A percentile compares a stretch with the other conserved stretches of the same genome.
Evolutionary conservation across 2,329 filamentous ascomycete genomes (phyloP).

Genomic region (Atkinsonella hypoxylon): DNA sequence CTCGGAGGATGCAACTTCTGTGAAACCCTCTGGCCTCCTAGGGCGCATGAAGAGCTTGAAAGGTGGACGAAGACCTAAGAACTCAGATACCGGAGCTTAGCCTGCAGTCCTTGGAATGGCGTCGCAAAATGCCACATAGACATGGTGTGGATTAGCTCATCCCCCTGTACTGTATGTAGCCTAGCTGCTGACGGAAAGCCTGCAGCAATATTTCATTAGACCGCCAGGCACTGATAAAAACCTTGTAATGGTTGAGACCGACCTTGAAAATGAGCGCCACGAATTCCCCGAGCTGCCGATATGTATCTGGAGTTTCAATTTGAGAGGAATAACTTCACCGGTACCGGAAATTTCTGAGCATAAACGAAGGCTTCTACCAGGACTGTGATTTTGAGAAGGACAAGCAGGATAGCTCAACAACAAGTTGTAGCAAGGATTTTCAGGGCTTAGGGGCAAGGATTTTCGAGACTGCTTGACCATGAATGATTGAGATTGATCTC

Average conservation of each 20-base stretch:
- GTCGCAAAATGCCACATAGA: slow-evolving; percentile 20
- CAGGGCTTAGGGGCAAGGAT: not conserved
- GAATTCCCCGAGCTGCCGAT: too few species aligned
- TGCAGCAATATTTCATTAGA: not conserved
- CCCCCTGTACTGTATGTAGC: not conserved
- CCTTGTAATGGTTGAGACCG: not conserved
- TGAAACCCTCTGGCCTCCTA: slow-evolving; percentile 51
- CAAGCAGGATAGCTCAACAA: too few species aligned
- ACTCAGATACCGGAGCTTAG: slow-evolving; percentile 15
- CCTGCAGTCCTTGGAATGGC: slow-evolving; percentile 24
- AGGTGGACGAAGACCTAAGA: slow-evolving; percentile 40
- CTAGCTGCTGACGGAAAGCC: not conserved
- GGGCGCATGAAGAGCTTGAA: slow-evolving; percentile 75
- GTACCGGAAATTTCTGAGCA: too few species aligned
- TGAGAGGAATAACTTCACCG: too few species aligned
- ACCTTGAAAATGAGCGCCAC: not conserved
- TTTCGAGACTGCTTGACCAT: not conserved
- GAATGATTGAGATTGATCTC: not conserved
- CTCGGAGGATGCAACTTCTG: slow-evolving; percentile 28
- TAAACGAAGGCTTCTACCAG: too few species aligned
- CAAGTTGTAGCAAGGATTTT: too few species aligned
- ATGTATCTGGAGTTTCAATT: too few species aligned
- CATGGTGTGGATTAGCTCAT: slow-evolving; percentile 4
- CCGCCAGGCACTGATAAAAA: not conserved
- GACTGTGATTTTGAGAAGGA: too few species aligned